Percentiles rank a stretch among this genome's conserved stretches.
Evolutionary conservation across 495 filamentous ascomycete genomes (phyloP).

Genomic region (Xanthoparmelia taractica): DNA sequence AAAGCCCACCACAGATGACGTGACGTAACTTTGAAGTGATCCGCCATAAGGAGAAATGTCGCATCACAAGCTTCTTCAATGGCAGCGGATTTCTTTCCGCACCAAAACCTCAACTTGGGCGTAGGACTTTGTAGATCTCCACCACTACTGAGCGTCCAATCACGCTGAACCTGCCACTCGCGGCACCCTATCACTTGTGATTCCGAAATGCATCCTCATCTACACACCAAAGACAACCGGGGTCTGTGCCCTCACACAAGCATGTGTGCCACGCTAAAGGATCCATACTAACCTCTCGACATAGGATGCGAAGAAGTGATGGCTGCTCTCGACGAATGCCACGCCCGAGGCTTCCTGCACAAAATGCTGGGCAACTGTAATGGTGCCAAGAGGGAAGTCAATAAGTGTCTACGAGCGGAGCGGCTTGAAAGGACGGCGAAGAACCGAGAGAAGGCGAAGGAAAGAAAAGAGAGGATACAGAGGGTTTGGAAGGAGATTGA

Average conservation of each 20-base stretch:
- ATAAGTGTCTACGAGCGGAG: slow-evolving; percentile 71
- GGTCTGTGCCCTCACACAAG: slow-evolving; percentile 46
- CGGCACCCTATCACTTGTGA: neutral
- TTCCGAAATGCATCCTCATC: slow-evolving; percentile 79
- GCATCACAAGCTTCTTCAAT: neutral
- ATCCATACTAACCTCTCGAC: neutral
- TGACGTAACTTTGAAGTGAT: neutral
- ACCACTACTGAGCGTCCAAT: neutral
- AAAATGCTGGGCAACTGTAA: slow-evolving; percentile 88
- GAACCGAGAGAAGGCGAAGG: slow-evolving; percentile 67
- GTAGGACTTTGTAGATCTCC: too few relatives aligned
- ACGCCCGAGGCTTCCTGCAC: slow-evolving; percentile 82
- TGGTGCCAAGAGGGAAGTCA: slow-evolving; percentile 70
- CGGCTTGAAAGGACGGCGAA: slow-evolving; percentile 62
- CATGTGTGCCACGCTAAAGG: slow-evolving; percentile 6
- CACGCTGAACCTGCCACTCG: neutral
- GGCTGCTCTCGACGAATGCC: slow-evolving; percentile 88
- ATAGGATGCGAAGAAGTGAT: slow-evolving; percentile 90
- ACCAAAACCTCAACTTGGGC: neutral
- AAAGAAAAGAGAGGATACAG: slow-evolving; percentile 60
- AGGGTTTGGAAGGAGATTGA: slow-evolving; percentile 78
- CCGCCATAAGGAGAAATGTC: neutral
- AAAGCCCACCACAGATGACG: neutral
- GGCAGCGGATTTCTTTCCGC: slow-evolving; percentile 10
- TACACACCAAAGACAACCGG: slow-evolving; percentile 82